Conservation (phyloP, 2,329 filamentous ascomycete genomes). For the Trichoderma endophyticum region DNA sequence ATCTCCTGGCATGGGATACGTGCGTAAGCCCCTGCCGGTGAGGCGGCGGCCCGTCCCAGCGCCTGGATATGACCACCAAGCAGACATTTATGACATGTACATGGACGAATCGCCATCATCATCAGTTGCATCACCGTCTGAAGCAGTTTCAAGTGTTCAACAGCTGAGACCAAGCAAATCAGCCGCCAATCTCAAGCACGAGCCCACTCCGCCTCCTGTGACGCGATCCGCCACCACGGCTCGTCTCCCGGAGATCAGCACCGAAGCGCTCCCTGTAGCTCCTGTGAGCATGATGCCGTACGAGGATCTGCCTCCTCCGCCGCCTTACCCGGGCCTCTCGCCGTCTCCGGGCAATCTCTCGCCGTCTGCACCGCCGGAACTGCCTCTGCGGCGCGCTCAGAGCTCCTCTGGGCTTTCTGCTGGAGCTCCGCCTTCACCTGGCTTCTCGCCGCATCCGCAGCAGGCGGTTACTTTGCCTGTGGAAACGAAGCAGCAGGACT, state of each 20-base stretch:
- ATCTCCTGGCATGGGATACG: not conserved
- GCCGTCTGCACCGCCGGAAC: not conserved
- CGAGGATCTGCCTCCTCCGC: slow-evolving; percentile 14
- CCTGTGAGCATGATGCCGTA: slow-evolving; percentile 12
- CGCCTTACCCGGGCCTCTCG: not conserved
- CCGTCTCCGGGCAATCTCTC: not conserved
- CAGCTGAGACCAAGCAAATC: slow-evolving; percentile 22
- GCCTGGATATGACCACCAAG: not conserved
- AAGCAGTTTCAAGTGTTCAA: not conserved
- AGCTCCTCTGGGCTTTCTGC: slow-evolving; percentile 5
- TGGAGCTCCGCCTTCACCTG: not conserved
- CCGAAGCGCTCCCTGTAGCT: not conserved
- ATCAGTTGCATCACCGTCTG: not conserved
- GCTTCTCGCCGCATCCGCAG: not conserved
- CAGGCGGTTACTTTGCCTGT: not conserved
- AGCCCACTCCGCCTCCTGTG: not conserved
- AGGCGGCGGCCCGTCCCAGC: slow-evolving; percentile 14
- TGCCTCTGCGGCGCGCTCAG: slow-evolving; percentile 1
- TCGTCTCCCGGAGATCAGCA: not conserved
- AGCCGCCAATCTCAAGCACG: slow-evolving; percentile 15
- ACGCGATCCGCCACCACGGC: not conserved
- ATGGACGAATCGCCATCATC: not conserved
- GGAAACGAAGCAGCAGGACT: slow-evolving; percentile 12
- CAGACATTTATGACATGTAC: slow-evolving; percentile 2
- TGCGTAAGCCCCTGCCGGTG: slow-evolving; percentile 6